These are phyloP conservation scores for Scheffersomyces titani DNA, from an alignment of 1,139 yeast species.

Conservation along the genomic window DNA sequence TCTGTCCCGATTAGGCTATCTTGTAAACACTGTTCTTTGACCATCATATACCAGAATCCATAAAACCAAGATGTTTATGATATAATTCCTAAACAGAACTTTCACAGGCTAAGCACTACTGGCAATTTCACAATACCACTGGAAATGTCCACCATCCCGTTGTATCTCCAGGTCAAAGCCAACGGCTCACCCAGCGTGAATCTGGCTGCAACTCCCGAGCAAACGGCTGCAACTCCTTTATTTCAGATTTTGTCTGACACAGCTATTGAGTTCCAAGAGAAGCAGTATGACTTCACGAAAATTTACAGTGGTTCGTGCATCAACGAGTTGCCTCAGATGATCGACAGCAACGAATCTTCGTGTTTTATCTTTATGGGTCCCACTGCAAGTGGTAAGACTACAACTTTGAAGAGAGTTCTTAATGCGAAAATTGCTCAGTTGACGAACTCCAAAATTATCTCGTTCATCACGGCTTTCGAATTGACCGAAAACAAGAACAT, in stretches of 20 bases:
- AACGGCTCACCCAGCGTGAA: not conserved
- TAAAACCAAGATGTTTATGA: not conserved
- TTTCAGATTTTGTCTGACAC: slow-evolving; percentile 14
- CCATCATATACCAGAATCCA: not conserved
- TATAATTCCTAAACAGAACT: not conserved
- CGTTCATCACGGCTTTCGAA: slow-evolving; percentile 28
- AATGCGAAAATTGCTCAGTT: slow-evolving; percentile 7
- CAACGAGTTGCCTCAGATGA: slow-evolving; percentile 13
- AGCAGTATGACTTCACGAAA: slow-evolving; percentile 22
- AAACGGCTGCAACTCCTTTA: slow-evolving; percentile 3
- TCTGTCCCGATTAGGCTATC: not conserved
- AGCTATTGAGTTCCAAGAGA: slow-evolving; percentile 21
- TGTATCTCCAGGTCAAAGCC: not conserved
- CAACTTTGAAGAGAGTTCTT: slow-evolving; percentile 21
- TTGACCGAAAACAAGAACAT: slow-evolving; percentile 27
- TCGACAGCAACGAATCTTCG: slow-evolving; percentile 11
- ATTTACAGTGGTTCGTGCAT: slow-evolving; percentile 12
- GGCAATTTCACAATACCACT: not conserved
- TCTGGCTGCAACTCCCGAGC: not conserved
- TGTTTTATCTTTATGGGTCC: slow-evolving; percentile 34
- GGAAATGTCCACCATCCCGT: slow-evolving; percentile 1
- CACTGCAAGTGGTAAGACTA: slow-evolving; percentile 37
- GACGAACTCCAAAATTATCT: slow-evolving; percentile 5
- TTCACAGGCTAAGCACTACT: not conserved
- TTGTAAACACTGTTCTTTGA: not conserved